Evolutionary conservation across 176 grass and related monocot genomes (phyloP), one percentile per base, ranked within the genome.

Genomic region (Poa pratensis): DNA sequence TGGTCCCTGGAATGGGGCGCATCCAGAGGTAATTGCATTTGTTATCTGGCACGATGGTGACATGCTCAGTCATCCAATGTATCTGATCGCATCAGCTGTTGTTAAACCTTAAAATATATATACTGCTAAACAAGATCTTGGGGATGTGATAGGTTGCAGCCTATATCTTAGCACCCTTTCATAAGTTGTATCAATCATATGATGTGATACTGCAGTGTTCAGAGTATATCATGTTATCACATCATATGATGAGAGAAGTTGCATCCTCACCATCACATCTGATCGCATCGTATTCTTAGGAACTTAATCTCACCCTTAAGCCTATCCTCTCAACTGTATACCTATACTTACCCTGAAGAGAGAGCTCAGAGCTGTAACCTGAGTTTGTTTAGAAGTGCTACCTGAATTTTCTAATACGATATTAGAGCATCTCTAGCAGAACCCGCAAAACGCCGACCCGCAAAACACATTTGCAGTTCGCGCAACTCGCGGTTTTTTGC

Each of bases 1-100:
- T 43, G 93, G 90, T 79, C 84, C 83, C 27, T 93, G 88, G 95
- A 92, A 48, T 59, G 87, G 92, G 79, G 79, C 86, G 28, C 87
- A 85, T 77, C 91, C 78, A 35, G 92, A 97, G 88, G 95, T 97
- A 89, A 86, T 78, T 70, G 27, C 9, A 0, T 65, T 39, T 32
- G 71, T 52, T 37, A 42, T 72, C 30, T 75, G 66, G 72, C 30
- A 40, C 32, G 75, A 75, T 20, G 20, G 7, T 74, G 14, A 18
- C 73, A 61, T 54, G 43, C 52, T 51, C 88, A 80, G 27, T 63
- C 52, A 65, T 42, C 43, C 39, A 79, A 46, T 22, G 7, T 77
- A 34, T 68, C 65, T 84, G 69, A 80, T 87, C 22, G 5, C 45
- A 64, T 39, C 26, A 26, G 51, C 48, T 85, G 51, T 42, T 85